Base-by-base conservation (phyloP, 148 eudicot species). In the Persicaria maculosa region DNA sequence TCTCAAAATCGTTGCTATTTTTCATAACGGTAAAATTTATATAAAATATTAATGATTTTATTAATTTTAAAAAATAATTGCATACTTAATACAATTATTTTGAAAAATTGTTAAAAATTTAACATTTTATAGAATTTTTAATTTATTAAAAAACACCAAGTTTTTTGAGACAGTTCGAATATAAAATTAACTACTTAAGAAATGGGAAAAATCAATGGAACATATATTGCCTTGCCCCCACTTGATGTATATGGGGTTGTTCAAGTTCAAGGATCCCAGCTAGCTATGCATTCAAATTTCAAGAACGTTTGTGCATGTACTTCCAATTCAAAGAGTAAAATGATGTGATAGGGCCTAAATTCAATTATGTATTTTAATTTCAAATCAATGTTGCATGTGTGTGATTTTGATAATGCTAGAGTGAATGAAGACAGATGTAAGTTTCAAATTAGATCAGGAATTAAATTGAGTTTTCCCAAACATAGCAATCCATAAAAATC, bases 311-410 rank as follows among this genome's bases (percentile, higher is more conserved):
- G 68, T 25, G 36, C 36, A 31, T 31, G 68, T 61, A 25, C 25
- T 31, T 11, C 10, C 44, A 61, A 61, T 19, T 31, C 44, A 25
- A 61, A 61, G 68, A 9, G 25, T 61, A 11, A 22, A 61, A 11
- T 61, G 70, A 36, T 40, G 44, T 65, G 68, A 62, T 62, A 62
- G 45, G n/a, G 10, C n/a, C 36, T 31, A 31, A 31, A 1, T 62
- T 31, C 44, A 44, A 65, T 65, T 40, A 65, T 65, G 15, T 40
- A 1, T 53, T 53, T 65, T 65, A 31, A 31, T 31, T 31, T 31
- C 36, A 31, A 31, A 31, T 31, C 36, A 31, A 43, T 40, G 46
- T 65, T 65, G 70, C 70, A 65, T 65, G 70, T 65, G 70, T 65
- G 11, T 40, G 40, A 31, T 64, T 64, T 64, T 62, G 68, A 25